These are phyloP conservation scores for Globisporangium carolinianum DNA, from an alignment of 352 stramenopile species.

Conservation along the genomic window DNA sequence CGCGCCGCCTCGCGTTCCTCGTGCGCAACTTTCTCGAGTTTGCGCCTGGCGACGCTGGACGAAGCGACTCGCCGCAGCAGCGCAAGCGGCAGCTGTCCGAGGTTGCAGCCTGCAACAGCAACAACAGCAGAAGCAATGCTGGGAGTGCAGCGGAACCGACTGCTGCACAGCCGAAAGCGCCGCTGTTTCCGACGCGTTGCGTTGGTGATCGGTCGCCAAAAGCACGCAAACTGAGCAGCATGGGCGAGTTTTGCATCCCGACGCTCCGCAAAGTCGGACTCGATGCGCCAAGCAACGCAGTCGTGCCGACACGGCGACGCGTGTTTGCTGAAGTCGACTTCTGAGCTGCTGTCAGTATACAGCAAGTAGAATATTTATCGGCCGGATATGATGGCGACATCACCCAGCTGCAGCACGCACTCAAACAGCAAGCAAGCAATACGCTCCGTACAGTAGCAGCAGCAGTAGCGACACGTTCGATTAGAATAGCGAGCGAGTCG, in stretches of 20 bases:
- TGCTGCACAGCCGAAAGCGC: constrained; percentile 3
- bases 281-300: constrained; percentile 15
- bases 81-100: constrained; percentile 56
- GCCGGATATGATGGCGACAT: neutral
- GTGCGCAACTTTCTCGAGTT: constrained; percentile 66
- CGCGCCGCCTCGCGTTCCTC: constrained; percentile 45
- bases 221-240: constrained; percentile 52
- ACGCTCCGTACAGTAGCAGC: too few species aligned
- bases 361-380: constrained; percentile 8
- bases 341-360: neutral
- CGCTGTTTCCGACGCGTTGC: constrained; percentile 28
- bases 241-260: constrained; percentile 36
- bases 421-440: too few species aligned
- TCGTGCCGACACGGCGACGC: constrained; percentile 42
- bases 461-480: neutral
- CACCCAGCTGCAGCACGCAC: too few species aligned
- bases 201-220: constrained; percentile 29
- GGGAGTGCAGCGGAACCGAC: too few species aligned
- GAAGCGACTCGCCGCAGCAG: constrained; percentile 4
- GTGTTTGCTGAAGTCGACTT: constrained; percentile 82
- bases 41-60: constrained; percentile 8
- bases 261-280: constrained; percentile 34
- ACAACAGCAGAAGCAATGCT: neutral
- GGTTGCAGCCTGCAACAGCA: constrained; percentile 22
- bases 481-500: too few species aligned